Evolutionary conservation across 306 rosid species (phyloP), one percentile per base, ranked within the genome.

Genomic region (Astragalus glycyphyllos): DNA sequence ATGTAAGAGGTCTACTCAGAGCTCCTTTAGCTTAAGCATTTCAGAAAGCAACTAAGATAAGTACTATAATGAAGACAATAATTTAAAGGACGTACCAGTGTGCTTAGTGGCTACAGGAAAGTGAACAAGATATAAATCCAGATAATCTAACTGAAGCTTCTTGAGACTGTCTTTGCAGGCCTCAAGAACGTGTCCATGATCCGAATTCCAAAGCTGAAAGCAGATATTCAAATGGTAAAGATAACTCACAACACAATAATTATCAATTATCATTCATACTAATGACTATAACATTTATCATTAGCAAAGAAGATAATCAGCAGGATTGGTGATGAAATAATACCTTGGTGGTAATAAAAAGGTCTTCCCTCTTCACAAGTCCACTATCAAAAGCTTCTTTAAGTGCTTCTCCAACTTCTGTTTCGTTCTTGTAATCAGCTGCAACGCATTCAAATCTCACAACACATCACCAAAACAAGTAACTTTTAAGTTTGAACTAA

Each of bases 181-280:
- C 86, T 82, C 97, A 57, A 75, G 58, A 49, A 90, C 98, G 14
- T 89, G 94, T 47, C 97, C 97, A 61, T 94, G 98, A 81, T 94
- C 98, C 38, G 96, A 94, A 82, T 94, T 94, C 98, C 98, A 90
- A 62, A 94, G 96, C 97, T 90, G 88, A 83, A 85, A 58, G 54
- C 37, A 73, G 7, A 72, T 74, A 15, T 41, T 64, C 40, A 58
- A 73, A 53, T 14, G 38, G n/a, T n/a, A n/a, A n/a, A n/a, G n/a
- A n/a, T n/a, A n/a, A n/a, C n/a, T n/a, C n/a, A n/a, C n/a, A n/a
- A n/a, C n/a, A n/a, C n/a, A n/a, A n/a, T n/a, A n/a, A n/a, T n/a
- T n/a, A n/a, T n/a, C n/a, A n/a, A n/a, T n/a, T n/a, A n/a, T n/a
- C n/a, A n/a, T n/a, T n/a, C n/a, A 20, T 20, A 20, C 23, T 20